Percentiles rank a stretch among this genome's conserved stretches.
Evolutionary conservation across 331 rosid genomes (phyloP).

Genomic region (Quercus phellos): DNA sequence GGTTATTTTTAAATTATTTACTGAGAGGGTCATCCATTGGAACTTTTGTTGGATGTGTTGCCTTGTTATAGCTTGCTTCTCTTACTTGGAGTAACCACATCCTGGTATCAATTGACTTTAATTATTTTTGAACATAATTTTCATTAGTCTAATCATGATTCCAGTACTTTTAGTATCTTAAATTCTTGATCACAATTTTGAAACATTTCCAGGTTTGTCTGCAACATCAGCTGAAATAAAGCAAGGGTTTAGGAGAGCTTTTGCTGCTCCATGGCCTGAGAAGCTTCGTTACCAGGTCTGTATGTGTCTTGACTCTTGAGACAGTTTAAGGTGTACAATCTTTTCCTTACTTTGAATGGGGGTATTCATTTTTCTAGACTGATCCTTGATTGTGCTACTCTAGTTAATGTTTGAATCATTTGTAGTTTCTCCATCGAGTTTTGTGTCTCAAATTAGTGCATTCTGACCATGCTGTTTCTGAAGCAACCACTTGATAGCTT

Average conservation of each 20-base stretch:
- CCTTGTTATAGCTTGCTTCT: neutral
- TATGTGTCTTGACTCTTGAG: conserved; percentile 3
- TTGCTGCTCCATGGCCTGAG: conserved; percentile 76
- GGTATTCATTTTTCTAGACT: neutral
- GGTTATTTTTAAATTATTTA: neutral
- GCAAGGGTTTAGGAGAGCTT: conserved; percentile 78
- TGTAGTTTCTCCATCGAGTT: neutral
- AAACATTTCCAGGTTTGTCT: conserved; percentile 44
- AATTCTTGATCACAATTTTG: neutral
- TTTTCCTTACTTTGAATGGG: neutral
- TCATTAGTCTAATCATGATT: neutral
- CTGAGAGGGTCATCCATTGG: neutral
- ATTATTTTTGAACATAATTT: neutral
- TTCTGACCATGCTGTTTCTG: neutral
- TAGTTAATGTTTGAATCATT: neutral
- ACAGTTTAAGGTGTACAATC: neutral
- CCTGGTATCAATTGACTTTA: neutral
- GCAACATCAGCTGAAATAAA: conserved; percentile 65
- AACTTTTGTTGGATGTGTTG: neutral
- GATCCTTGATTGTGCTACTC: neutral
- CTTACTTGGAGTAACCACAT: neutral
- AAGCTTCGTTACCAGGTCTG: conserved; percentile 83
- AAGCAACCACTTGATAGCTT: neutral
- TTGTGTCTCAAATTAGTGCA: neutral
- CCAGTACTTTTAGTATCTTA: neutral